Evolutionary conservation across 208 protist species (phyloP).

Genomic region (Leishmania aethiopica): DNA sequence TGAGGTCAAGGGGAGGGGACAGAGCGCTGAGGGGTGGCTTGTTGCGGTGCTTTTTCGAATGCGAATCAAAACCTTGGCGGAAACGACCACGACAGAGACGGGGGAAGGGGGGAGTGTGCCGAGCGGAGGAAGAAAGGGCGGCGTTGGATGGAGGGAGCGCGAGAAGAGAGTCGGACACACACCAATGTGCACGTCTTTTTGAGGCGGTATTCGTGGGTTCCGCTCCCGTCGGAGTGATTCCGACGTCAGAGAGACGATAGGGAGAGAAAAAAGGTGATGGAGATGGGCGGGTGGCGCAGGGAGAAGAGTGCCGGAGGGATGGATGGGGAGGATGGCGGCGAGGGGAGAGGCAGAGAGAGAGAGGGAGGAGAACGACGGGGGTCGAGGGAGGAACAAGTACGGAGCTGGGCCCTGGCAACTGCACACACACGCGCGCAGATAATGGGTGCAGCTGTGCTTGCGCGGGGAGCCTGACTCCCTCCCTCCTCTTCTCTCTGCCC

Average conservation of each 20-base stretch:
- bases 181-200: neutral
- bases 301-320: neutral
- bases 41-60: neutral
- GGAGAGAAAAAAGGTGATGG: neutral
- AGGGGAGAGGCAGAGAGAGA: neutral
- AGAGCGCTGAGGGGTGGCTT: neutral
- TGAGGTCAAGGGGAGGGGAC: neutral
- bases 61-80: neutral
- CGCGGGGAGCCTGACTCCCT: neutral
- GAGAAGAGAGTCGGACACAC: neutral
- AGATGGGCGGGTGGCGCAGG: neutral
- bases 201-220: neutral
- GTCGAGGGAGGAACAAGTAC: neutral
- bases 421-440: neutral
- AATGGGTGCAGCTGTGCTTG: slow-evolving; percentile 1
- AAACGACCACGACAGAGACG: neutral
- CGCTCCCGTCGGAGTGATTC: neutral
- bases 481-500: neutral
- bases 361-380: neutral
- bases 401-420: neutral
- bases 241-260: neutral
- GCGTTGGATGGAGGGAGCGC: neutral
- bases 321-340: neutral
- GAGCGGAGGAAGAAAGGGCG: neutral
- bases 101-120: neutral